Base-by-base conservation (phyloP, 2,329 filamentous ascomycete species). In the Tolypocladium amazonense region DNA sequence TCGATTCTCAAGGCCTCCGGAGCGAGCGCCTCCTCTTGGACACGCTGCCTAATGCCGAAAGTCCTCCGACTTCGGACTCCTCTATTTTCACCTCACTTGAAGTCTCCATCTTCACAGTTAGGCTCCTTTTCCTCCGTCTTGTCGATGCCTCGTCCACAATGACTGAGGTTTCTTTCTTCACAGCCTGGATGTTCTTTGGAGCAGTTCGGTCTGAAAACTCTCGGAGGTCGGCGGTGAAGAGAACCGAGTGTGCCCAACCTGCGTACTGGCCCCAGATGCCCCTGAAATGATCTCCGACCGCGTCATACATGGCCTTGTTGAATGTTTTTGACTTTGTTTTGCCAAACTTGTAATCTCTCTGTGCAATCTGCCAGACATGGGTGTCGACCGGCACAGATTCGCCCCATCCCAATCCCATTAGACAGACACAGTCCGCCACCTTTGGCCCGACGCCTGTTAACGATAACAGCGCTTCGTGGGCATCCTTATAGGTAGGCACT, bases 351-450 rank as follows among this genome's bases (percentile, higher is more conserved):
- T 99, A 99, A 73, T 99, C 94, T 58, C 94, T 82, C 72, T 95
- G 90, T 0, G 94, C 95, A 69, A 99, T 97, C 77, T 97, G 92
- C 93, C 92, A 97, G 15, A 99, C 91, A 74, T 99, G 95, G 1
- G 95, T 99, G 73, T 99, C 94, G 38, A 99, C 90, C 0, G 94
- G 94, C 1, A 99, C 92, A 3, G 92, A 87, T 74, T 97, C 93
- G 38, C 89, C 89, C 93, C 95, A 99, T 35, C 92, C 93, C 18
- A 99, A 76, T 0, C 95, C 95, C 89, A 99, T 97, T 25, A 99
- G 77, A 70, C 90, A 96, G 9, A 97, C 92, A 70, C 95, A 99
- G 71, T 99, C 95, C 7, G 94, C 89, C 0, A 99, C 94, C 72
- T 99, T 99, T 0, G 95, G 94, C 0, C 94, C 94, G 7, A 99